These are phyloP conservation scores for Tephrocybe sp. DNA, from an alignment of 768 basidiomycete genomes.

Conservation along the genomic window DNA sequence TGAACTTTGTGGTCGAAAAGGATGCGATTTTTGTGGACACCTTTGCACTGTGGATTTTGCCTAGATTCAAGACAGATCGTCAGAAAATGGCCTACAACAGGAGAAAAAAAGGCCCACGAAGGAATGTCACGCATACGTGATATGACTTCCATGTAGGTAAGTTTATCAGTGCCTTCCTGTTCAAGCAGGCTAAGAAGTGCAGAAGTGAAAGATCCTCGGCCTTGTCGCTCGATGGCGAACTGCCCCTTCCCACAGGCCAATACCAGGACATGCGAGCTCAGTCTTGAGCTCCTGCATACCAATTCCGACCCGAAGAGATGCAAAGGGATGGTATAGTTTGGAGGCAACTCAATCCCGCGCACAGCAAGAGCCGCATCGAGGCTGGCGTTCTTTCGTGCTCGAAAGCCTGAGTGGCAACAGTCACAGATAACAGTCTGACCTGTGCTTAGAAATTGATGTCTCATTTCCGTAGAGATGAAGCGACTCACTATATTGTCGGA, in stretches of 20 bases:
- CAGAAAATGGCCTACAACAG: too few species aligned
- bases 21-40: not conserved
- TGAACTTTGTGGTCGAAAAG: too few species aligned
- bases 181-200: too few species aligned
- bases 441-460: slow-evolving; percentile 5
- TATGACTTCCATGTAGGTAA: too few species aligned
- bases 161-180: too few species aligned
- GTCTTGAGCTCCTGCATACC: not conserved
- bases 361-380: too few species aligned
- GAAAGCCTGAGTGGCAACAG: slow-evolving; percentile 1
- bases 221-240: too few species aligned
- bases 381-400: not conserved
- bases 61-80: not conserved
- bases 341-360: too few species aligned
- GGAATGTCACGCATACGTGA: not conserved
- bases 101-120: not conserved
- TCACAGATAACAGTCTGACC: too few species aligned
- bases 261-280: not conserved
- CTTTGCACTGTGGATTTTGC: slow-evolving; percentile 6
- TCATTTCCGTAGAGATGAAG: not conserved
- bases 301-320: not conserved
- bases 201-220: too few species aligned
- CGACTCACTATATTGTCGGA: slow-evolving; percentile 7
- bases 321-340: not conserved
- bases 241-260: slow-evolving; percentile 7